A percentile compares a stretch with the other conserved stretches of the same genome.
Evolutionary conservation across 306 rosid genomes (phyloP).

Genomic region (Glycyrrhiza uralensis): DNA sequence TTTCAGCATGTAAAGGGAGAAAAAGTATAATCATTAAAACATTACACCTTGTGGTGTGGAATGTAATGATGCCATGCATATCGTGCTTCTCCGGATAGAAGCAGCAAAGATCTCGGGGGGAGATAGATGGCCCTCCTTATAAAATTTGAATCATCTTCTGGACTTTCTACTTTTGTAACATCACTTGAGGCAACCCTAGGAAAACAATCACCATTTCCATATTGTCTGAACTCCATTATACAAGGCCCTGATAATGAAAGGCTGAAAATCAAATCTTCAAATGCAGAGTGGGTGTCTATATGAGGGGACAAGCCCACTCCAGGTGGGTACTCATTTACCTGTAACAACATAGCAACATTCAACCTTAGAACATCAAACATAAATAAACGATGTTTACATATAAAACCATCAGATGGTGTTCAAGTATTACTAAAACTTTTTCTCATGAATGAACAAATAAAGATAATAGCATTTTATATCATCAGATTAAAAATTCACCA

Average conservation of each 20-base stretch:
- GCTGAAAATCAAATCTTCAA: slow-evolving; percentile 92
- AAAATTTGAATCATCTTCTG: slow-evolving; percentile 49
- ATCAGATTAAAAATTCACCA: background rate
- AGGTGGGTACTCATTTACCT: slow-evolving; percentile 95
- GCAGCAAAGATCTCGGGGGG: slow-evolving; percentile 76
- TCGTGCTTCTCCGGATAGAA: slow-evolving; percentile 87
- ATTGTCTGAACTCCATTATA: slow-evolving; percentile 92
- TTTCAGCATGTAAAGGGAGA: background rate
- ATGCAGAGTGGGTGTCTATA: slow-evolving; percentile 97
- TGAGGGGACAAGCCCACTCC: slow-evolving; percentile 99
- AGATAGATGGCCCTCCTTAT: slow-evolving; percentile 64
- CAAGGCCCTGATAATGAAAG: slow-evolving; percentile 96
- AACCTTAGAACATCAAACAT: slow-evolving; percentile 18
- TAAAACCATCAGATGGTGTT: background rate
- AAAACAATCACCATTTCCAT: slow-evolving; percentile 42
- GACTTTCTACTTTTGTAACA: slow-evolving; percentile 31
- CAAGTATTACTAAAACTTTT: background rate
- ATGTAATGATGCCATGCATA: slow-evolving; percentile 94
- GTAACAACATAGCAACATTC: slow-evolving; percentile 32
- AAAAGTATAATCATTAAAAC: background rate
- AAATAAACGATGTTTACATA: background rate
- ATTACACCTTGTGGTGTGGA: slow-evolving; percentile 79
- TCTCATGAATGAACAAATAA: background rate
- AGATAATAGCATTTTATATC: background rate
- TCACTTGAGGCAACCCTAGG: slow-evolving; percentile 44